phyloP scores from a whole-genome alignment of 352 stramenopile genomes.

The Phytophthora brassicae region DNA sequence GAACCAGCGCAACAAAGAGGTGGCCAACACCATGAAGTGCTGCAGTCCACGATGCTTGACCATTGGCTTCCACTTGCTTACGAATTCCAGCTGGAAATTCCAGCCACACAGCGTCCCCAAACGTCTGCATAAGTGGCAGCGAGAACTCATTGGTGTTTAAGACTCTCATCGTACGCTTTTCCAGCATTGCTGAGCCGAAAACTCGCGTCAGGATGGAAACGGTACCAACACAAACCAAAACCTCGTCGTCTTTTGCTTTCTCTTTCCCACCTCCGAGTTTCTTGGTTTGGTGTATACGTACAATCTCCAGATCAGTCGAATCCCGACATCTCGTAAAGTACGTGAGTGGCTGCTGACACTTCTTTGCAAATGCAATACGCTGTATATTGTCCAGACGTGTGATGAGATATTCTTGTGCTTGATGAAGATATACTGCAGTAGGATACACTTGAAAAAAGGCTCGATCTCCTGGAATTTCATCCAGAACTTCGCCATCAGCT shows the following conservation, averaged over 20 bases:
- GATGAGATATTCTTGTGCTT: constrained; percentile 90
- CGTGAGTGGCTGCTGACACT: constrained; percentile 57
- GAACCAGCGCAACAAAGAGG: constrained; percentile 89
- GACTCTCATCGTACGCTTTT: constrained; percentile 73
- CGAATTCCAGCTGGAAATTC: constrained; percentile 79
- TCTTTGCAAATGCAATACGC: constrained; percentile 69
- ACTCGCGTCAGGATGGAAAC: constrained; percentile 83
- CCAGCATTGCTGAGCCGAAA: constrained; percentile 83
- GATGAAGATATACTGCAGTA: constrained; percentile 91
- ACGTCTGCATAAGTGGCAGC: constrained; percentile 95
- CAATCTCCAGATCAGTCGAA: constrained; percentile 86
- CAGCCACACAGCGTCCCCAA: constrained; percentile 95
- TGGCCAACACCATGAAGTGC: constrained; percentile 89
- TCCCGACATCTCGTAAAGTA: constrained; percentile 91
- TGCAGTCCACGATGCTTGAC: constrained; percentile 43
- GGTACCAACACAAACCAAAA: constrained; percentile 59
- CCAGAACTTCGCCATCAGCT: constrained; percentile 52
- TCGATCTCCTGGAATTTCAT: constrained; percentile 82
- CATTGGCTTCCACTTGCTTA: constrained; percentile 37
- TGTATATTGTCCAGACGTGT: constrained; percentile 75
- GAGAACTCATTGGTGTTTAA: constrained; percentile 91
- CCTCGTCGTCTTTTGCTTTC: constrained; percentile 9
- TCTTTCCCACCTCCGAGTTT: constrained; percentile 4
- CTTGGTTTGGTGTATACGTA: constrained; percentile 53
- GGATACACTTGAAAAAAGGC: constrained; percentile 93